A percentile compares a stretch with the other conserved stretches of the same genome.
phyloP scores from a whole-genome alignment of 2,329 filamentous ascomycete genomes.

The Metarhizium sp. region DNA sequence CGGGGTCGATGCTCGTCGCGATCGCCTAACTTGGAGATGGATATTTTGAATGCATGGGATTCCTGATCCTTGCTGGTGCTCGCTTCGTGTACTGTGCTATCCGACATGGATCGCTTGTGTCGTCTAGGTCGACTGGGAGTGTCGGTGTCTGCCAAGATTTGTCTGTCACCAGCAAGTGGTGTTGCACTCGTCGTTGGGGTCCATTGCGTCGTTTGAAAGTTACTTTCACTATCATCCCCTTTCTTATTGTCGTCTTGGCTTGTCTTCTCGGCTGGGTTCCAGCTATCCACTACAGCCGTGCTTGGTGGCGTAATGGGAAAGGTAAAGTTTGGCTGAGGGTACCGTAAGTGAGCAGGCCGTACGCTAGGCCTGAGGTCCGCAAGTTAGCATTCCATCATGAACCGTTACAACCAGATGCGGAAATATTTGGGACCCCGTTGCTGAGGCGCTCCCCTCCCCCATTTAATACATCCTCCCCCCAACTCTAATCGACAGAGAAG shows the following conservation, averaged over 20 bases:
- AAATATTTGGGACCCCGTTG: not conserved
- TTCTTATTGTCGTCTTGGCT: constrained; percentile 12
- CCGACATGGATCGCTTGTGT: constrained; percentile 61
- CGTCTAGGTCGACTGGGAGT: constrained; percentile 17
- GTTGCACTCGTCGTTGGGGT: constrained; percentile 31
- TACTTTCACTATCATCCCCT: not conserved
- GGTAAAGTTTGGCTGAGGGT: constrained; percentile 50
- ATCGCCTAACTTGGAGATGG: constrained; percentile 64
- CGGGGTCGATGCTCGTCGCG: constrained; percentile 42
- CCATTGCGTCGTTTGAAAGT: constrained; percentile 19
- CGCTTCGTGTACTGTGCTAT: constrained; percentile 65
- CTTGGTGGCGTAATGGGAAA: constrained; percentile 53
- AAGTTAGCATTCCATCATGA: constrained; percentile 11
- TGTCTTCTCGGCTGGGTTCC: constrained; percentile 30
- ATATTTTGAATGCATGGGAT: constrained; percentile 64
- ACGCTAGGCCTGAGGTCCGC: constrained; percentile 42
- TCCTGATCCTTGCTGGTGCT: constrained; percentile 43
- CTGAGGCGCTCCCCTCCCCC: not conserved
- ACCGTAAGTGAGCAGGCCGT: constrained; percentile 51
- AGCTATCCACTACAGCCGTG: constrained; percentile 37
- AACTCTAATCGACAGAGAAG: not conserved
- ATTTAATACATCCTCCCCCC: not conserved
- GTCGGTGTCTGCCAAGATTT: constrained; percentile 20
- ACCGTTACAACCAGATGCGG: not conserved
- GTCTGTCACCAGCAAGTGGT: constrained; percentile 24